These are phyloP conservation scores for Ulota crispa DNA, from an alignment of 225 moss, liverwort and hornwort genomes.

Conservation along the genomic window DNA sequence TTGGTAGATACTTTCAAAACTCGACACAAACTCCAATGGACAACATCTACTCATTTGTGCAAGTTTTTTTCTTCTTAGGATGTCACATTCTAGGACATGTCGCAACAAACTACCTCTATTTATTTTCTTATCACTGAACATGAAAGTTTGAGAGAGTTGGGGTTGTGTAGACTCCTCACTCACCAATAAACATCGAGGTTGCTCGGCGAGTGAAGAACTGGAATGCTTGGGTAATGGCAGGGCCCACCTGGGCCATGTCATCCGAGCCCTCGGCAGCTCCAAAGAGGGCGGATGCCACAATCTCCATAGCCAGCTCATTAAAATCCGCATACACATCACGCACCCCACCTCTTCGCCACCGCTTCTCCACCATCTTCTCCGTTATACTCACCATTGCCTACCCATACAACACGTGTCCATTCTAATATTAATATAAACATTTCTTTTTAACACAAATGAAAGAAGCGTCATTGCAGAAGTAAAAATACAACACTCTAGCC, in stretches of 20 bases:
- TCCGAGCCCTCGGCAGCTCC: constrained; percentile 53
- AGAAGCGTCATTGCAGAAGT: too few species aligned
- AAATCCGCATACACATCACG: constrained; percentile 66
- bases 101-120: neutral
- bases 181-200: constrained; percentile 71
- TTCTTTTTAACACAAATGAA: too few species aligned
- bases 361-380: constrained; percentile 53
- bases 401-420: constrained; percentile 3
- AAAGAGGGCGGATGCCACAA: constrained; percentile 65
- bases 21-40: too few species aligned
- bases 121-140: neutral
- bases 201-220: constrained; percentile 63
- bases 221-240: constrained; percentile 67
- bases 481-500: too few species aligned
- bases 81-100: too few species aligned
- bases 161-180: constrained; percentile 7
- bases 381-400: constrained; percentile 66
- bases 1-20: too few species aligned
- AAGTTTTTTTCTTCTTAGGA: too few species aligned
- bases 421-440: too few species aligned
- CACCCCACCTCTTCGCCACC: constrained; percentile 51
- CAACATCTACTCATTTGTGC: too few species aligned
- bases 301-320: constrained; percentile 58
- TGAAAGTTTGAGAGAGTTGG: neutral
- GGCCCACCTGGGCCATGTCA: constrained; percentile 63